Evolutionary conservation across 106 monocot genomes (phyloP), one percentile per base, ranked within the genome.

Genomic region (Phalaenopsis equestris): DNA sequence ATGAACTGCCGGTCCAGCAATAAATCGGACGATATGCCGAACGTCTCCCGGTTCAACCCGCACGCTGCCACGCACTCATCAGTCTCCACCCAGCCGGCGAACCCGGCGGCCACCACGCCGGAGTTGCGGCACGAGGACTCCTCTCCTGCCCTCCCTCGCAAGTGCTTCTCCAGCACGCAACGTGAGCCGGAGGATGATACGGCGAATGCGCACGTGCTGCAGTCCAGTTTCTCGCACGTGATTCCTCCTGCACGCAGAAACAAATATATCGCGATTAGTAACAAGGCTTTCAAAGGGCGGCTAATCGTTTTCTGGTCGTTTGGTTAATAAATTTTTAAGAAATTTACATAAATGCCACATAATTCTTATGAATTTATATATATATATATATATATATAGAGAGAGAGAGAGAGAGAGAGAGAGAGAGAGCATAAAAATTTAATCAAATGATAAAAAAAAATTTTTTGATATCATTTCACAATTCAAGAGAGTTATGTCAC

Each of bases 141-240:
- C 49, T 47, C 76, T 2, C 5, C n/a, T 4, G 4, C n/a, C 1
- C 6, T 21, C 38, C 16, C 73, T 39, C 6, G 42, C 82, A 48
- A 47, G 8, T 1, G 41, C 75, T 83, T 88, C 88, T 88, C 88
- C 7, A 85, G 88, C 30, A 85, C 85, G 47, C 88, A 88, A 2
- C 88, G 83, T 2, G 15, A 18, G 0, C 85, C 88, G 14, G 78
- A 36, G 3, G 88, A 83, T 2, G 88, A 89, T 56, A 89, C 81
- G 0, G 88, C 81, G 49, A 83, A 86, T 9, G 88, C 78, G 57
- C 88, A 89, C 30, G 56, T 41, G 81, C 46, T 57, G 39, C 19
- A 17, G 68, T 52, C 83, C 39, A 89, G 81, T 11, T 45, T 17
- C 57, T 84, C 83, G 58, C 88, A 89, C 3, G 41, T 42, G 24